Evolutionary conservation across 2,329 filamentous ascomycete genomes (phyloP).

Genomic region (Magnaporthiopsis rhizophila): DNA sequence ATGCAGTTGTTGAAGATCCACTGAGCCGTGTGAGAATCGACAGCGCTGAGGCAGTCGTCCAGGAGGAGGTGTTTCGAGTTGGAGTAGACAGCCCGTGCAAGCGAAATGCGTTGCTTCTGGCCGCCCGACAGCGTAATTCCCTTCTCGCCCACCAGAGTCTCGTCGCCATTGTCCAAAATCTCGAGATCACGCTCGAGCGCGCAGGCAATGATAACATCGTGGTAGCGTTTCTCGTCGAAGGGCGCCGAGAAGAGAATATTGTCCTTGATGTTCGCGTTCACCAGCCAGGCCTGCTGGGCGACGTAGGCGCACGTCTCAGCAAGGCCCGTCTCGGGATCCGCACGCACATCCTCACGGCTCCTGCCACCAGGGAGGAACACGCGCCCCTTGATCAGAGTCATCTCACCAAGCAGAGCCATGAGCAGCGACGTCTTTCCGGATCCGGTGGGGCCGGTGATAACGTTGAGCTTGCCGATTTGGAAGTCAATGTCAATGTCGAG

Average conservation of each 20-base stretch:
- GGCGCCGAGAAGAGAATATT: constrained; percentile 88
- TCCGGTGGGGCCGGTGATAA: constrained; percentile 87
- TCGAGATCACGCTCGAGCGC: constrained; percentile 85
- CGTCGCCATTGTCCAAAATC: constrained; percentile 85
- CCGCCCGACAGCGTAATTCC: constrained; percentile 94
- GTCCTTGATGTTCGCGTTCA: constrained; percentile 91
- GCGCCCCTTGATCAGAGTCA: constrained; percentile 74
- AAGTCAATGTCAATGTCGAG: constrained; percentile 81
- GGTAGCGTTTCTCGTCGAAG: constrained; percentile 75
- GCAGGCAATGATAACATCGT: constrained; percentile 82
- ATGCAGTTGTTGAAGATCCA: constrained; percentile 97
- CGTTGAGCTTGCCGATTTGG: constrained; percentile 76
- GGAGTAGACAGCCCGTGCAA: constrained; percentile 95
- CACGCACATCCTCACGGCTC: constrained; percentile 75
- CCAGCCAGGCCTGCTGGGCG: constrained; percentile 92
- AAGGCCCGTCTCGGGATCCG: constrained; percentile 75
- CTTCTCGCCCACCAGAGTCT: constrained; percentile 93
- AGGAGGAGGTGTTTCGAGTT: constrained; percentile 84
- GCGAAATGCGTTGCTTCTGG: constrained; percentile 93
- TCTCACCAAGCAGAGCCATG: constrained; percentile 94
- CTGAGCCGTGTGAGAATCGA: constrained; percentile 94
- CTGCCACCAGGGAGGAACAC: constrained; percentile 80
- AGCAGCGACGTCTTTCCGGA: constrained; percentile 93
- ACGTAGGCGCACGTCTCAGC: constrained; percentile 94
- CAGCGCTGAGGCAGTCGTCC: constrained; percentile 92